Evolutionary conservation across 2,329 filamentous ascomycete species (phyloP).

Genomic region (Aureobasidium subglaciale): DNA sequence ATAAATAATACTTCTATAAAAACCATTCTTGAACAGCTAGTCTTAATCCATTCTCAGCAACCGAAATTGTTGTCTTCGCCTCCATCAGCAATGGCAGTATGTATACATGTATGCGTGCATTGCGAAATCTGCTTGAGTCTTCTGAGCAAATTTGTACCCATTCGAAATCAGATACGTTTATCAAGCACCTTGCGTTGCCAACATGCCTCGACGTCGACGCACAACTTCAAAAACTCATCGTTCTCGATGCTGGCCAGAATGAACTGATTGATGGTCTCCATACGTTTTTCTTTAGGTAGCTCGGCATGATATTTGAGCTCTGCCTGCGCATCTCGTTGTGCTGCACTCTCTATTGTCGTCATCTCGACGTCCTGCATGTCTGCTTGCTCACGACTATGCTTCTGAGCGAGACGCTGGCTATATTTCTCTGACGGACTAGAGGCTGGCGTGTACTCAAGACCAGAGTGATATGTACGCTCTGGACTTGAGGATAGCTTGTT

Average conservation of each 20-base stretch:
- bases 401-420: not conserved
- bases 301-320: conserved; percentile 28
- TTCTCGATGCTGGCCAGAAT: conserved; percentile 45
- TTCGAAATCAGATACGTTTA: conserved; percentile 20
- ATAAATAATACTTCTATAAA: conserved; percentile 14
- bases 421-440: not conserved
- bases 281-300: conserved; percentile 35
- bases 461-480: not conserved
- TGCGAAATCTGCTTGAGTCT: too few relatives aligned
- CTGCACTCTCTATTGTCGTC: not conserved
- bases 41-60: not conserved
- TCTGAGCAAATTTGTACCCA: not conserved
- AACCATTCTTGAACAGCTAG: not conserved
- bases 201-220: conserved; percentile 42
- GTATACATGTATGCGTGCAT: not conserved
- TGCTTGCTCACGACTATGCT: not conserved
- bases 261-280: conserved; percentile 41
- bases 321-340: conserved; percentile 7
- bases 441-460: not conserved
- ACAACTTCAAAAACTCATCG: conserved; percentile 43
- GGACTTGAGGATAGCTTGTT: not conserved
- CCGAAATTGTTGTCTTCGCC: not conserved
- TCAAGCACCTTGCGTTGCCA: conserved; percentile 45
- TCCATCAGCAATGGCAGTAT: not conserved
- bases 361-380: not conserved